phyloP scores from a whole-genome alignment of 164 flowering plant genomes.

The Chimonanthus praecox region DNA sequence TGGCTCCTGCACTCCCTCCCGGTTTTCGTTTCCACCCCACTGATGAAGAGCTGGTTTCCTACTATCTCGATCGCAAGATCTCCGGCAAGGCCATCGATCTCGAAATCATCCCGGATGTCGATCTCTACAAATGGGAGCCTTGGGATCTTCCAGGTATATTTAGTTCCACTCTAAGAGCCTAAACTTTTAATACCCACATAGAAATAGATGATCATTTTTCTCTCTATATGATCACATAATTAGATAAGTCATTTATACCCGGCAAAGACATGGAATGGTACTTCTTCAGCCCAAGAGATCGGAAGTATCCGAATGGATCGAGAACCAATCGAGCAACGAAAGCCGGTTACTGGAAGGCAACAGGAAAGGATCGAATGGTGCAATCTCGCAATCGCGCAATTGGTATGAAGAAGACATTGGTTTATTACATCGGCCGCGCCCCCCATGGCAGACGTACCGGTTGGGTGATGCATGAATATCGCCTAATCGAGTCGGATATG shows the following conservation, averaged over 20 bases:
- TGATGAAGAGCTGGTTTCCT: conserved; percentile 20
- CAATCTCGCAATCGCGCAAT: conserved; percentile 59
- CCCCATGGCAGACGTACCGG: conserved; percentile 84
- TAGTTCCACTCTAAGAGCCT: no score
- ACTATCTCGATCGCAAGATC: conserved; percentile 16
- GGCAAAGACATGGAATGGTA: conserved; percentile 96
- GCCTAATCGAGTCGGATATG: conserved; percentile 65
- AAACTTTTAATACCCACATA: no score
- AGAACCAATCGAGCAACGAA: conserved; percentile 91
- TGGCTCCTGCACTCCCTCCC: no score
- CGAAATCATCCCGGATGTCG: conserved; percentile 18
- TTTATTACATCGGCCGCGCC: conserved; percentile 87
- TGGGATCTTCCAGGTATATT: conserved; percentile 24
- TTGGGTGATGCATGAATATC: conserved; percentile 99
- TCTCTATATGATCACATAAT: neutral
- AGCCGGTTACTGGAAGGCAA: conserved; percentile 96
- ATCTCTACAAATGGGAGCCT: conserved; percentile 24
- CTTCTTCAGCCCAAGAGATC: conserved; percentile 88
- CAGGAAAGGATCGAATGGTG: conserved; percentile 85
- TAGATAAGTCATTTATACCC: conserved; percentile 84
- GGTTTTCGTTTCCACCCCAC: conserved; percentile 23
- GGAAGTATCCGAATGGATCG: conserved; percentile 93
- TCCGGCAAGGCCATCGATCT: conserved; percentile 14
- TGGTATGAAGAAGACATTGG: conserved; percentile 93
- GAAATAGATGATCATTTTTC: neutral